Evolutionary conservation across 306 rosid species (phyloP).

Genomic region (Crataegus laevigata): DNA sequence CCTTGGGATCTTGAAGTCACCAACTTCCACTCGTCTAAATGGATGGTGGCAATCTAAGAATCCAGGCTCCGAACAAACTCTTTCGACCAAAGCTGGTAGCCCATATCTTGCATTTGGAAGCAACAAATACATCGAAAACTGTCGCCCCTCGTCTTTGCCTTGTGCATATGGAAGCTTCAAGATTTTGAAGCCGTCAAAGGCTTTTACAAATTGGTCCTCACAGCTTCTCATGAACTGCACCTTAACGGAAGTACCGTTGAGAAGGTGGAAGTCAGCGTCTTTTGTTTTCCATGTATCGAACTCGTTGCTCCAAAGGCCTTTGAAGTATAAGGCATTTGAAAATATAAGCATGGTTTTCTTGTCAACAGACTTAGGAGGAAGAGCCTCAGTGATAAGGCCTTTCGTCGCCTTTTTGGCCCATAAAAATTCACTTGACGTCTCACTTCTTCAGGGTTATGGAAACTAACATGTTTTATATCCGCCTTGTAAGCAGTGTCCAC

Average conservation of each 20-base stretch:
- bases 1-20: conserved; percentile 63
- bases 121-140: conserved; percentile 54
- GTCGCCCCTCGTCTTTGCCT: conserved; percentile 49
- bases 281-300: conserved; percentile 52
- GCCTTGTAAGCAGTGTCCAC: conserved; percentile 46
- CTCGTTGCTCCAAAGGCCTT: conserved; percentile 60
- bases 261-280: conserved; percentile 53
- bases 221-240: conserved; percentile 72
- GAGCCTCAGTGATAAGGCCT: conserved; percentile 56
- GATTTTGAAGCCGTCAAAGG: conserved; percentile 58
- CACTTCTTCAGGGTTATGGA: conserved; percentile 46
- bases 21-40: conserved; percentile 25
- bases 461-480: conserved; percentile 42
- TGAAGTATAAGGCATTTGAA: conserved; percentile 73
- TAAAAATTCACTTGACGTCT: conserved; percentile 43
- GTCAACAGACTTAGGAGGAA: conserved; percentile 50
- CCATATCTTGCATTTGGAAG: conserved; percentile 14
- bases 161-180: conserved; percentile 57
- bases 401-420: conserved; percentile 69
- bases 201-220: conserved; percentile 34
- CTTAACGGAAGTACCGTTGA: conserved; percentile 41
- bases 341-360: conserved; percentile 43
- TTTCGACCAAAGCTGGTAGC: too few relatives aligned
- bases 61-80: too few relatives aligned
- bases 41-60: conserved; percentile 46